Conservation (phyloP, 2,329 filamentous ascomycete genomes). For the Beauveria bassiana region DNA sequence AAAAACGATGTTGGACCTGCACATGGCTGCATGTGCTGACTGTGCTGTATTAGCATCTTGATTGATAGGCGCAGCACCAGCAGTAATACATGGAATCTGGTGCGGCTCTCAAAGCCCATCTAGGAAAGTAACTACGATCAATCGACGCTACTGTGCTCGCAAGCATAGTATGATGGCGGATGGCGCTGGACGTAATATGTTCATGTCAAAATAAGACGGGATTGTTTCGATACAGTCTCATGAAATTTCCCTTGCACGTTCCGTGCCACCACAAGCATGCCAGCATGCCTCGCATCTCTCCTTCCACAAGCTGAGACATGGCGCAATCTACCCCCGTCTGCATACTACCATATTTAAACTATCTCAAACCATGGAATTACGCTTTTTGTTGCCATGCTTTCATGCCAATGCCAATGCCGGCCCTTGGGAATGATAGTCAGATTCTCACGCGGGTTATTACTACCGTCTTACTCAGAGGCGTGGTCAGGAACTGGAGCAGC, state of each 20-base stretch:
- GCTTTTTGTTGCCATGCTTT: background rate
- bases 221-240: constrained; percentile 1
- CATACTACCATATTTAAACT: background rate
- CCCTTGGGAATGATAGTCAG: constrained; percentile 3
- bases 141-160: too few relatives aligned
- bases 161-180: background rate
- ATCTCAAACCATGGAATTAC: background rate
- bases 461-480: constrained; percentile 9
- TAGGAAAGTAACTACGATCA: background rate
- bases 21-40: background rate
- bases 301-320: background rate
- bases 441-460: constrained; percentile 12
- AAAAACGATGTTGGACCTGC: background rate
- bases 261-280: background rate
- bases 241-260: background rate
- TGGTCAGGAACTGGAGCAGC: background rate
- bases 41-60: background rate
- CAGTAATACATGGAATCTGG: background rate
- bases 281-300: background rate
- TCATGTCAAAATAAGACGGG: background rate
- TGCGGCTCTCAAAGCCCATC: background rate
- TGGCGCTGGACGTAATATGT: background rate
- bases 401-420: background rate
- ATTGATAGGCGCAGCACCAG: background rate
- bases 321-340: background rate